Evolutionary conservation across 495 filamentous ascomycete genomes (phyloP), one percentile per base, ranked within the genome.

Genomic region (Parachaetomium inaequale): DNA sequence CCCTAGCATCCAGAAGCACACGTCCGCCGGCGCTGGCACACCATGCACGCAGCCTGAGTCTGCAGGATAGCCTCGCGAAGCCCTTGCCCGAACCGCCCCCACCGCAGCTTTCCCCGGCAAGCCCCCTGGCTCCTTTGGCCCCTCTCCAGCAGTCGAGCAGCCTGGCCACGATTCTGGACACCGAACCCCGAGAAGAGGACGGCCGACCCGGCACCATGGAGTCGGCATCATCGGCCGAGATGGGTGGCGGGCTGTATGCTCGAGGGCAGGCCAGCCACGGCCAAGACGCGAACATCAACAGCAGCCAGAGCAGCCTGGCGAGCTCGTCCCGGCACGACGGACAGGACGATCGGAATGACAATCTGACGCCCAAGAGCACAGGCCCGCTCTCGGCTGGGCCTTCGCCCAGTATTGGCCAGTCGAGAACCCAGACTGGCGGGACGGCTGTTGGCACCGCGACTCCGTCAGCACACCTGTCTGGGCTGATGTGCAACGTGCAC

Each of bases 401-500:
- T 23, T 81, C 78, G 8, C 77, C 79, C 17, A 76, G 69, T 12
- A 65, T 67, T 28, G 70, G 60, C 19, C 72, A 74, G 28, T 60
- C 66, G 25, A 75, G 75, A 40, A 70, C 72, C 8, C 73, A 75
- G n/a, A 74, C 75, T 3, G 76, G 81, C 1, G 82, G 82, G 21
- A 70, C 82, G 0, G 82, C 83, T 45, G 85, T 70, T 26, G 78
- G 76, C 7, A 76, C 80, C 1, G 68, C 76, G 7, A 75, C 74
- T 7, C 78, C 81, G 2, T 82, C 79, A 0, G 75, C 79, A 10
- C 82, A 94, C 63, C 74, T 96, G 3, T 94, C 92, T 0, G 92
- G 92, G 3, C 75, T 96, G 69, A 93, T 96, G 70, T 96, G 92
- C 76, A 96, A 96, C 79, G 91, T 96, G 15, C 90, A 94, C 61